phyloP scores from a whole-genome alignment of 371 early-diverging fungal genomes.

The Circinella minor region DNA sequence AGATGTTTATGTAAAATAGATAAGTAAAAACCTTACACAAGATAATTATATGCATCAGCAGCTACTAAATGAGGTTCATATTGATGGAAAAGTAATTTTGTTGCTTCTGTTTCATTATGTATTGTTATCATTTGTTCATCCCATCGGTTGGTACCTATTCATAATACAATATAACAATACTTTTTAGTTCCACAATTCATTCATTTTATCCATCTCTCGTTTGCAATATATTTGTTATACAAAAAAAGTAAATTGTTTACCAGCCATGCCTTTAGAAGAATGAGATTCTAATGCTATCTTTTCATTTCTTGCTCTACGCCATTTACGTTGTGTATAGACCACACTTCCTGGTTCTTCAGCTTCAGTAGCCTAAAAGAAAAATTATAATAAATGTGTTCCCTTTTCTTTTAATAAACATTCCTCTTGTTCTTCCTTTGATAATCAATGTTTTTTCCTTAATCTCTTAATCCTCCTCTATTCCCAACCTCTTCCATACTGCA shows the following conservation, averaged over 20 bases:
- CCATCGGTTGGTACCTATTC: conserved; percentile 61
- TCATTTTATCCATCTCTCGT: background rate
- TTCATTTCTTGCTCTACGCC: conserved; percentile 78
- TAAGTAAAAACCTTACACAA: conserved; percentile 29
- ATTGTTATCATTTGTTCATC: conserved; percentile 62
- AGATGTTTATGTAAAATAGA: background rate
- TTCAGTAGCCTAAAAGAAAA: conserved; percentile 68
- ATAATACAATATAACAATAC: background rate
- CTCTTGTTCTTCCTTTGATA: background rate
- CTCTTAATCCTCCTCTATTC: too few relatives aligned
- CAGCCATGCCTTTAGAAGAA: conserved; percentile 51
- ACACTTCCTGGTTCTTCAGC: conserved; percentile 85
- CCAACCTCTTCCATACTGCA: too few relatives aligned
- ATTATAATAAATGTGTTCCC: background rate
- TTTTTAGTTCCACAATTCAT: too few relatives aligned
- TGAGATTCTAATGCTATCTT: conserved; percentile 66
- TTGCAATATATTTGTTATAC: background rate
- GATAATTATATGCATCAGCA: conserved; percentile 68
- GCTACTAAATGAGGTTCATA: conserved; percentile 80
- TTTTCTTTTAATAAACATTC: background rate
- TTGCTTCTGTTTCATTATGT: conserved; percentile 64
- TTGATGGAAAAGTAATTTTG: conserved; percentile 69
- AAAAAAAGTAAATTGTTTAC: conserved; percentile 17
- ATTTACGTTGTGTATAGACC: conserved; percentile 76
- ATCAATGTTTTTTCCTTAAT: too few relatives aligned